A percentile compares a stretch with the other conserved stretches of the same genome.
These are phyloP conservation scores for Zygosaccharomyces sapae DNA, from an alignment of 1,139 yeast species.

Conservation along the genomic window DNA sequence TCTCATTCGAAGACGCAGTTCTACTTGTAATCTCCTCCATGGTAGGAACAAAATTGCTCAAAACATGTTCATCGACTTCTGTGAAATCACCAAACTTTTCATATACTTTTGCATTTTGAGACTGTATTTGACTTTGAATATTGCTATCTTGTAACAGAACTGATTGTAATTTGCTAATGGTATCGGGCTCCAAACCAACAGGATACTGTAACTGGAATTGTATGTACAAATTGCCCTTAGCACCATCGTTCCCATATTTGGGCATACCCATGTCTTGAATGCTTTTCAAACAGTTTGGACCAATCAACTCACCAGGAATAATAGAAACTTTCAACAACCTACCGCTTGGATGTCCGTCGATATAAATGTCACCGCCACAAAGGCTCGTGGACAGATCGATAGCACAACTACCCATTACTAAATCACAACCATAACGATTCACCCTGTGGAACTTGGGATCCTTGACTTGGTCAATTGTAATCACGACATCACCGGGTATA, in stretches of 20 bases:
- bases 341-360: conserved; percentile 30
- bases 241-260: conserved; percentile 11
- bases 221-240: conserved; percentile 27
- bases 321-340: conserved; percentile 27
- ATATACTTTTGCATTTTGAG: conserved; percentile 12
- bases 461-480: conserved; percentile 38
- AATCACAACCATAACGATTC: conserved; percentile 19
- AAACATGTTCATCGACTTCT: conserved; percentile 29
- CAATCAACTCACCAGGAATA: conserved; percentile 28
- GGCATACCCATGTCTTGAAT: conserved; percentile 34
- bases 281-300: conserved; percentile 25
- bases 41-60: conserved; percentile 22
- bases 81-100: conserved; percentile 19
- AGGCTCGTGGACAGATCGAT: conserved; percentile 28
- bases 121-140: conserved; percentile 13
- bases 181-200: conserved; percentile 20
- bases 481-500: conserved; percentile 63
- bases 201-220: conserved; percentile 28
- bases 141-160: conserved; percentile 20
- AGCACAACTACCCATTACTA: conserved; percentile 21
- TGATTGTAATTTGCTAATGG: conserved; percentile 19
- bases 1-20: neutral
- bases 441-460: conserved; percentile 18
- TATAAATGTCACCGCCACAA: conserved; percentile 31
- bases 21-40: conserved; percentile 4